Evolutionary conservation across 371 early-diverging fungal species (phyloP), one percentile per base, ranked within the genome.

Genomic region (Zopfochytrium polystomum): DNA sequence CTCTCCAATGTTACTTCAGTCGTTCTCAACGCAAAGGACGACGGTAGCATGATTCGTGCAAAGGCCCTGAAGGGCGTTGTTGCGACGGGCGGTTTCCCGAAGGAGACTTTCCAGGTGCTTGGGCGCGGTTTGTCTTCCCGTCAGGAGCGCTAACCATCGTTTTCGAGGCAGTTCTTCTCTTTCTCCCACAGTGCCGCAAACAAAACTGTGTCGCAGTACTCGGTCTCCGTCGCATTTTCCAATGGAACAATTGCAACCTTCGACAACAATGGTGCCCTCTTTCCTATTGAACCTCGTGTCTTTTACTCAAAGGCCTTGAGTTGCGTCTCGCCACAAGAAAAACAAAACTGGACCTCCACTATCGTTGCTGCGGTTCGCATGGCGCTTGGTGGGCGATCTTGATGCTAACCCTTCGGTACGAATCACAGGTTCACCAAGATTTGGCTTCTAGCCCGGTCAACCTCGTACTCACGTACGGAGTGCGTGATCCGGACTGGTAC

Each of bases 291-390:
- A 31, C 18, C 27, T 13, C 5, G 31, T 4, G 52, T 30, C 13
- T 52, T 52, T 31, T 52, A 26, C 31, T 52, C 52, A 5, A 9
- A 5, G 18, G 13, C 26, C 31, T 13, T 5, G 6, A 52, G 52
- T 20, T 52, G 52, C 31, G 29, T 52, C 29, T 5, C 27, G 15
- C 9, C 31, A 13, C 5, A 30, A 5, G 52, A 52, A 27, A 31
- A 15, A 9, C 20, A 27, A 15, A 52, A 52, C 52, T 26, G 18
- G 52, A 52, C 52, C 6, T 22, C 52, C 31, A 52, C 52, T 15
- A 52, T 52, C 20, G 52, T 52, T 27, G 52, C 52, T 4, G 52
- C 52, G 23, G 52, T 52, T 18, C 20, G 52, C 31, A 27, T 52
- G 13, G 15, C 31, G 13, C 13, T 52, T 48, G 7, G 9, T 42